phyloP scores from a whole-genome alignment of 208 protist species.

The Acanthamoeba lenticulata region DNA sequence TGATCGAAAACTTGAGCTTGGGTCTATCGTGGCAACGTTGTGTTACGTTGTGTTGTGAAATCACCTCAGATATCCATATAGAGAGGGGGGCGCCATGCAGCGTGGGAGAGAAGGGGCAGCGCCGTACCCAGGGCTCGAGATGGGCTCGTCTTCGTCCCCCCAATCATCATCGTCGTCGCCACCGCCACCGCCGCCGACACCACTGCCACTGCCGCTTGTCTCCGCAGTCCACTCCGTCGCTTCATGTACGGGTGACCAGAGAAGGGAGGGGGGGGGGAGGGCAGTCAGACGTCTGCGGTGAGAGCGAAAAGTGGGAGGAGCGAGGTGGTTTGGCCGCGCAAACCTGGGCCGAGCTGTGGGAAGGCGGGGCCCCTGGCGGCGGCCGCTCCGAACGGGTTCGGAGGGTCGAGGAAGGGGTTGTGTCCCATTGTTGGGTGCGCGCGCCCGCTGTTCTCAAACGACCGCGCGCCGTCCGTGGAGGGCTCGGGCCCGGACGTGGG shows the following conservation, averaged over 20 bases:
- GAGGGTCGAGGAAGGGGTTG: not conserved
- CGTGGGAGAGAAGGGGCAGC: not conserved
- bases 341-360: too few species aligned
- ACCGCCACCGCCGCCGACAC: too few species aligned
- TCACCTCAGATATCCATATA: not conserved
- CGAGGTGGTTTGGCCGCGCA: too few species aligned
- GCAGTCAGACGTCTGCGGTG: not conserved
- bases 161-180: not conserved
- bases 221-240: not conserved
- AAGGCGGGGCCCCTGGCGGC: too few species aligned
- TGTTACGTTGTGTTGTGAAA: not conserved
- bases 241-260: not conserved
- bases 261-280: not conserved
- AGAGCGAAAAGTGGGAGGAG: too few species aligned
- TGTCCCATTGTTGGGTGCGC: not conserved
- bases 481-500: not conserved
- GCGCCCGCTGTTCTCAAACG: not conserved
- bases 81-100: too few species aligned
- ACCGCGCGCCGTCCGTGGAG: too few species aligned
- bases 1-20: constrained; percentile 19
- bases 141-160: not conserved
- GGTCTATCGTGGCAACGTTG: not conserved
- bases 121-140: not conserved
- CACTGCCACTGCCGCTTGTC: too few species aligned
- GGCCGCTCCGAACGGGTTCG: not conserved